Percentiles rank a stretch among this genome's conserved stretches.
Conservation (phyloP, 352 stramenopile genomes). For the Phytopythium sindhum region DNA sequence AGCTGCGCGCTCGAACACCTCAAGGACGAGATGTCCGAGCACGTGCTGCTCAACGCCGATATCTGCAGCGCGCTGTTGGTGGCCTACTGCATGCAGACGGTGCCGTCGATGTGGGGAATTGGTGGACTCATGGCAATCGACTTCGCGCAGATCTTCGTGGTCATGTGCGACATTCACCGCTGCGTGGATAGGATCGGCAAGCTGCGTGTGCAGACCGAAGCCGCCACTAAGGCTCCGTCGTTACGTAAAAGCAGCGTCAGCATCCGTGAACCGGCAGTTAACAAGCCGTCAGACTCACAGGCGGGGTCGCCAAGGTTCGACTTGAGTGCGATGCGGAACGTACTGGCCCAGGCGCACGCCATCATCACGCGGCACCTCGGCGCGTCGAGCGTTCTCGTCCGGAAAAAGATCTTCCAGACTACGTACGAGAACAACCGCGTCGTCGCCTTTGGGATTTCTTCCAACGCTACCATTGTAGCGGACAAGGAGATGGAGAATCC, state of each 20-base stretch:
- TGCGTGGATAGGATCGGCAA: background rate
- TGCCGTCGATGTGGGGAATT: slow-evolving; percentile 14
- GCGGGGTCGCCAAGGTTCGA: background rate
- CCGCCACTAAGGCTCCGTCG: background rate
- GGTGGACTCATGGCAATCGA: slow-evolving; percentile 26
- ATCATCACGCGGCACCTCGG: background rate
- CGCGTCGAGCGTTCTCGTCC: background rate
- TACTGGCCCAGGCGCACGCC: background rate
- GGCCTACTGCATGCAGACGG: slow-evolving; percentile 25
- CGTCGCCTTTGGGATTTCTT: background rate
- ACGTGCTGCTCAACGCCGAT: slow-evolving; percentile 22
- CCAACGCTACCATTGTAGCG: background rate
- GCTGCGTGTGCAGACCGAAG: background rate
- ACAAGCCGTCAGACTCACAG: background rate
- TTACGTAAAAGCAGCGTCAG: background rate
- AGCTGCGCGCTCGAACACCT: slow-evolving; percentile 14
- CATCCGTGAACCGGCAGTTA: background rate
- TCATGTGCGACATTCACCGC: slow-evolving; percentile 12
- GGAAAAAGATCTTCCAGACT: background rate
- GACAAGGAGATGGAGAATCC: background rate
- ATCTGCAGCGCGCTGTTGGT: slow-evolving; percentile 24
- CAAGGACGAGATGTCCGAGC: slow-evolving; percentile 19
- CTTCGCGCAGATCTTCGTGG: slow-evolving; percentile 16
- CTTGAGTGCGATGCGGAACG: background rate
- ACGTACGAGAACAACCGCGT: background rate